Evolutionary conservation across 345 rosid species (phyloP).

Genomic region (Leavenworthia alabamica): DNA sequence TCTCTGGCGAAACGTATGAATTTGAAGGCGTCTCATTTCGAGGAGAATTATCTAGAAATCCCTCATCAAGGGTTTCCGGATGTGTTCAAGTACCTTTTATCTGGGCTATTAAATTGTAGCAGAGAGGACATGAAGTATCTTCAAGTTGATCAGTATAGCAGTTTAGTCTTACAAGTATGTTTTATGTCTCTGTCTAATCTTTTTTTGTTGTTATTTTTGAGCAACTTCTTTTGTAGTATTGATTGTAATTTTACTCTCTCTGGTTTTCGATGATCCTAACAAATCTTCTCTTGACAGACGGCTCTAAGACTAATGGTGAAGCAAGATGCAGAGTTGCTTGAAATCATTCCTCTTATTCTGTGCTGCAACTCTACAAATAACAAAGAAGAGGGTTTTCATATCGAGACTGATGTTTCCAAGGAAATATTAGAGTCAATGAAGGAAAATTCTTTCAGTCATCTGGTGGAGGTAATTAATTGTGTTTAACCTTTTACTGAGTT

Average conservation of each 20-base stretch:
- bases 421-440: slow-evolving; percentile 47
- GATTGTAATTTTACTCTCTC: background rate
- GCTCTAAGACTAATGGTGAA: slow-evolving; percentile 63
- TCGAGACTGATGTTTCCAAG: slow-evolving; percentile 34
- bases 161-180: slow-evolving; percentile 87
- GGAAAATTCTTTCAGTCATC: slow-evolving; percentile 82
- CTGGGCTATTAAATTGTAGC: slow-evolving; percentile 53
- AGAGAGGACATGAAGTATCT: slow-evolving; percentile 43
- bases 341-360: slow-evolving; percentile 57
- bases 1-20: slow-evolving; percentile 67
- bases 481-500: slow-evolving; percentile 10
- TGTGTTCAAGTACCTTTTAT: slow-evolving; percentile 50
- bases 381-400: slow-evolving; percentile 35
- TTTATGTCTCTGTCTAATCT: background rate
- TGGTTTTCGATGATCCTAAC: background rate
- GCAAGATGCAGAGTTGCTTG: slow-evolving; percentile 55
- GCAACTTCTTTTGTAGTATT: background rate
- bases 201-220: background rate
- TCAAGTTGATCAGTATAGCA: slow-evolving; percentile 65
- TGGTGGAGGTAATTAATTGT: slow-evolving; percentile 72
- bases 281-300: slow-evolving; percentile 45
- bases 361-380: slow-evolving; percentile 42
- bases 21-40: slow-evolving; percentile 38
- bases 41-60: slow-evolving; percentile 28
- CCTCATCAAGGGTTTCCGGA: slow-evolving; percentile 59